Base-by-base conservation (phyloP, 495 filamentous ascomycete species). In the Jackrogersella minutella region DNA sequence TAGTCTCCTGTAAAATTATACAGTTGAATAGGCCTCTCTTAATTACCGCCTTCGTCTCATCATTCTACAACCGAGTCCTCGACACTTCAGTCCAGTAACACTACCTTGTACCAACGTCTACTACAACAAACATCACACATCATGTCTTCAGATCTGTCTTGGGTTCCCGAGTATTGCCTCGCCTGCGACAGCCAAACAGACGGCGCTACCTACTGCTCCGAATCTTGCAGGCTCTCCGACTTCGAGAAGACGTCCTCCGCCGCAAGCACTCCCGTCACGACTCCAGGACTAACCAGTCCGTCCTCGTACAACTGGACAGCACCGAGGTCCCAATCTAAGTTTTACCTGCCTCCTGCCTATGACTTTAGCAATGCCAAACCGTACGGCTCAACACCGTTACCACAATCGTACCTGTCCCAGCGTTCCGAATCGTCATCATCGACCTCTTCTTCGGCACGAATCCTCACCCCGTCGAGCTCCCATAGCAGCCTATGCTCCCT, bases 141-240 rank as follows among this genome's bases (percentile, higher is more conserved):
- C 68, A 83, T 85, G 80, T 82, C 80, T 69, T 88, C 88, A 81
- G 85, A 90, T 67, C 89, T 91, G 74, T 74, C 72, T 14, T 97
- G 94, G 93, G 92, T 90, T 65, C 90, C 87, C 66, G 92, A 97
- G 77, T 97, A 91, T 85, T 98, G 94, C 81, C 88, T 98, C 61
- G 88, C 89, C 82, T 98, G 94, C 83, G 94, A 97, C 78, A 87
- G 88, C 76, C 91, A 96, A 78, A 95, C 90, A 57, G 84, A 86
- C 50, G 90, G 90, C 62, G 85, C 85, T 62, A 87, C 85, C 69
- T 98, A 97, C 80, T 98, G 94, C 86, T 96, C 93, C 22, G 93
- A 98, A 80, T 86, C 90, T 21, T 98, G 94, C 82, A 86, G 92
- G 39, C 82, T 97, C 41, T 90, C 91, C 52, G 95, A 97, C 75